Evolutionary conservation across 2,329 filamentous ascomycete genomes (phyloP).

Genomic region (Rutstroemia sp.): DNA sequence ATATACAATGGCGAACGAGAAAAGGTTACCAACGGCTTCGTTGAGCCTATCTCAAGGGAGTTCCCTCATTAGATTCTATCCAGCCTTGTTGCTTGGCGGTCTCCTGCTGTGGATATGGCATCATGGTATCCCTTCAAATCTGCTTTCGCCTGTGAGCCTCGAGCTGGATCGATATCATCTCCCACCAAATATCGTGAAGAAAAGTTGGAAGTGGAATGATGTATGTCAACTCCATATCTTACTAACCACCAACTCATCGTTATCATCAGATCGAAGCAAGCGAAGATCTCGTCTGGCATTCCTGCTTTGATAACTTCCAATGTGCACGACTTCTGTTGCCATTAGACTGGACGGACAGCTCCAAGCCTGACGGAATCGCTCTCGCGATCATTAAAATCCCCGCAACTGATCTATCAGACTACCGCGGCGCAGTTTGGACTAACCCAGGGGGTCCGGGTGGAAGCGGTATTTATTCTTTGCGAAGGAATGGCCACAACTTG

Average conservation of each 20-base stretch:
- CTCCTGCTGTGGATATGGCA: not conserved
- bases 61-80: not conserved
- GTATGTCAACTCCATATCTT: not conserved
- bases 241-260: not conserved
- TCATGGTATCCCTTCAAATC: not conserved
- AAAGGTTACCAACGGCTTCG: not conserved
- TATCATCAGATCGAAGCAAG: not conserved
- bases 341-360: conserved; percentile 21
- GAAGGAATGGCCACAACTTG: conserved; percentile 23
- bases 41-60: not conserved
- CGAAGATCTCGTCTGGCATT: conserved; percentile 19
- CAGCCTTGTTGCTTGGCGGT: not conserved
- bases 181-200: not conserved
- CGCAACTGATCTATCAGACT: conserved; percentile 16
- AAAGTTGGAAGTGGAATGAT: not conserved
- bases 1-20: not conserved
- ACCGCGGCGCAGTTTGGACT: conserved; percentile 18
- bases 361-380: conserved; percentile 10
- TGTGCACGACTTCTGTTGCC: conserved; percentile 24
- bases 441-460: conserved; percentile 40
- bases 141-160: not conserved
- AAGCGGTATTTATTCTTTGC: conserved; percentile 31
- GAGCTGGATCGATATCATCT: not conserved
- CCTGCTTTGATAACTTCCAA: conserved; percentile 19
- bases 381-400: conserved; percentile 18